Evolutionary conservation across 2,329 filamentous ascomycete genomes (phyloP), one percentile per base, ranked within the genome.

Genomic region (Calonectria honghensis): DNA sequence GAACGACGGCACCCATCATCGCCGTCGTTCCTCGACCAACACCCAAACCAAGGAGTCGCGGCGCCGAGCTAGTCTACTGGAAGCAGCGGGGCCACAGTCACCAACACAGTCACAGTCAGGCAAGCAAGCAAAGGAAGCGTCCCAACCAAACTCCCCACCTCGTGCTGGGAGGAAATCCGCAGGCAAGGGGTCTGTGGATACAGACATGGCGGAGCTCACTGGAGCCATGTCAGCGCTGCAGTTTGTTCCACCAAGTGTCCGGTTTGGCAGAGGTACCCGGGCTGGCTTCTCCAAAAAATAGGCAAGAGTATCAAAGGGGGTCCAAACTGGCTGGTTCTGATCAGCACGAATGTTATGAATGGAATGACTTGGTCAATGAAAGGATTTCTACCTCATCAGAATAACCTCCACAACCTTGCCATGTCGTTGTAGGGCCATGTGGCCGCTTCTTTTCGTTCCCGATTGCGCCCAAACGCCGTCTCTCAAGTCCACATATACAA

Each of bases 191-290:
- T 78, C 78, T 16, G 83, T 81, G 4, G 89, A 90, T 73, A 86
- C 89, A 24, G 87, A 90, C 20, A 93, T 95, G 89, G 91, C 93
- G 57, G 89, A 90, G 68, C 86, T 96, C 6, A 86, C 91, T 2
- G 89, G 89, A 10, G 91, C 93, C 71, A 94, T 96, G 93, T 94
- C 93, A 1, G 88, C 93, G 4, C 85, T 96, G 74, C 91, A 91
- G 68, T 95, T 96, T 80, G 89, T 96, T 7, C 94, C 94, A 24
- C 87, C 88, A 27, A 93, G 90, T 78, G 86, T 95, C 66, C 89
- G 90, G 13, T 94, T 95, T 82, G 93, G 93, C 18, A 88, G 90
- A 72, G 88, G 88, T 50, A 70, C 45, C 63, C 89, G 88, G 72
- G 84, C 87, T 51, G 91, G 91, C 0, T 91, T 93, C 77, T 84